Base-by-base conservation (phyloP, 2,329 filamentous ascomycete genomes). In the Diaporthe destruens region DNA sequence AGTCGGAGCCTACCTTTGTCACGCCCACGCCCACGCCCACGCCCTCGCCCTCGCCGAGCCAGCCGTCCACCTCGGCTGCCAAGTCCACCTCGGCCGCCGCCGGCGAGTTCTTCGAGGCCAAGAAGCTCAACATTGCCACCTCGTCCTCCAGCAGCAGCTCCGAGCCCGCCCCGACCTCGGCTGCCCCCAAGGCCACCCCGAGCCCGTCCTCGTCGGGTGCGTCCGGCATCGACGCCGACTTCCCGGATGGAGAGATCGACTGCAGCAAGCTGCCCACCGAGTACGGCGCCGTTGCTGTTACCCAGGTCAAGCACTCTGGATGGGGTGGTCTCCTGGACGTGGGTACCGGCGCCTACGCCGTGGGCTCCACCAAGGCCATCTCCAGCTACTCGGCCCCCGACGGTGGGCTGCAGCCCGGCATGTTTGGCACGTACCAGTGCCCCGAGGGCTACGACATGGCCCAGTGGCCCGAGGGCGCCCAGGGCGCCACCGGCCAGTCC, bases 371-470 rank as follows among this genome's bases (percentile, higher is more conserved):
- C 57, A 54, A 32, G n/a, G 79, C 87, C 65, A 92, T 97, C 79
- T 86, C 84, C 80, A 88, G 89, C 74, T 94, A 95, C 74, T 85
- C 89, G 67, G 91, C 91, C 53, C 90, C 88, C 34, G 82, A 91
- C 59, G 93, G 92, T 20, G 82, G 82, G 74, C 96, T 94, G 84
- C 81, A 78, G 11, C 78, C 86, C 12, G 91, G 90, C 63, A 84
- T 86, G 72, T 95, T 95, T 87, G 98, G 96, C 87, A 97, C 95
- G 2, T 98, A 98, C 80, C 91, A 94, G 71, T 99, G 96, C 86
- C 93, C 94, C n/a, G 84, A 91, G 36, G 96, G 96, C 57, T 97
- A 96, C 83, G 91, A 96, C 82, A 98, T 98, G 89, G 89, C 92
- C 3, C 96, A 98, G 81, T 98, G 95, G 93, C 94, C 96, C 59